phyloP scores from a whole-genome alignment of 2,329 filamentous ascomycete genomes.

The Colletotrichum siamense region DNA sequence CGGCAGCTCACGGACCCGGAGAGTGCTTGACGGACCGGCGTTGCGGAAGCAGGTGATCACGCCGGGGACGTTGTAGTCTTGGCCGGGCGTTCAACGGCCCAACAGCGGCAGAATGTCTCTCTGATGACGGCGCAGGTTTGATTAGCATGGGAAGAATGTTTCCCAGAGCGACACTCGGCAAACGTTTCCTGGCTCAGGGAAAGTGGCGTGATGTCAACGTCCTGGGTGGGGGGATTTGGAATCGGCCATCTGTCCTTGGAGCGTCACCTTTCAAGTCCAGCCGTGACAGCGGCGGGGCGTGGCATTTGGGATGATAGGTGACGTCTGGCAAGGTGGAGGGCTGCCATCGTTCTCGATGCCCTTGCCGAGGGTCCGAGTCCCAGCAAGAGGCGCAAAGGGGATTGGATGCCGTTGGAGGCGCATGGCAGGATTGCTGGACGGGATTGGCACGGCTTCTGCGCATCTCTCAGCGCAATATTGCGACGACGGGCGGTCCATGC shows the following conservation, averaged over 20 bases:
- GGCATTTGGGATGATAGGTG: slow-evolving; percentile 5
- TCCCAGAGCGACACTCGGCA: slow-evolving; percentile 6
- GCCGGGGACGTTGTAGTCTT: neutral
- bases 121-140: neutral
- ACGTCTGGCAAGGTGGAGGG: neutral
- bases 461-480: neutral
- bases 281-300: neutral
- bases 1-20: neutral
- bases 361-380: neutral
- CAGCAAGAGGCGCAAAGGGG: neutral
- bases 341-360: neutral
- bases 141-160: slow-evolving; percentile 7
- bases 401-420: neutral
- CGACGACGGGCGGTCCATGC: neutral
- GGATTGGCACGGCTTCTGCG: slow-evolving; percentile 13
- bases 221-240: neutral
- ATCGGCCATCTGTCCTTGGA: neutral
- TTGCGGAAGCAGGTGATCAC: neutral
- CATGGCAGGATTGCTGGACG: neutral
- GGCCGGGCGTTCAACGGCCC: neutral
- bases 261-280: neutral
- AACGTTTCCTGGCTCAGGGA: neutral
- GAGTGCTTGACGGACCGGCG: neutral
- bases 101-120: neutral
- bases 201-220: slow-evolving; percentile 1